phyloP scores from a whole-genome alignment of 805 yeast genomes.

The Teunomyces lycoperdinae region DNA sequence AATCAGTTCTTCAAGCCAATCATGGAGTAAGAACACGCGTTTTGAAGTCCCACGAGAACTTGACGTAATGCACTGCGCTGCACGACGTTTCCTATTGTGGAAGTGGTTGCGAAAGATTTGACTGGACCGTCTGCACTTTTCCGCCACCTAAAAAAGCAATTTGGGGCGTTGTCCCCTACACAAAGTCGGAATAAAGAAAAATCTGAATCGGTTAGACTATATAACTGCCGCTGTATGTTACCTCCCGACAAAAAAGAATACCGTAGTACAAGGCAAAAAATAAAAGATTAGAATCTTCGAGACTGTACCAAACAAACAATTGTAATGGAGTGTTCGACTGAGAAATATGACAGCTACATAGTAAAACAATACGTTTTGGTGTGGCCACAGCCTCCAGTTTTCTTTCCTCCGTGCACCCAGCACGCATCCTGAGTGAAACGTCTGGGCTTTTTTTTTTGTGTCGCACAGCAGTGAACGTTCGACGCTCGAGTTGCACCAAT shows the following conservation, averaged over 20 bases:
- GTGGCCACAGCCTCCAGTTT: neutral
- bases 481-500: neutral
- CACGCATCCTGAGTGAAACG: neutral
- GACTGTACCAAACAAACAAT: neutral
- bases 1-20: no score
- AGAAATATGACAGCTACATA: neutral
- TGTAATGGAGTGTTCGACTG: neutral
- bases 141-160: neutral
- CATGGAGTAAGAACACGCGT: no score
- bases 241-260: neutral
- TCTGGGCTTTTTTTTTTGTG: neutral
- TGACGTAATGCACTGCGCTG: neutral
- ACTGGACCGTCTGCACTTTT: neutral
- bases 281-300: neutral
- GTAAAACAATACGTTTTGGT: neutral
- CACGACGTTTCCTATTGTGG: neutral
- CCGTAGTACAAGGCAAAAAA: neutral
- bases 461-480: neutral
- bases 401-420: neutral
- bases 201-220: neutral
- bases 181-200: constrained; percentile 1
- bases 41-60: neutral
- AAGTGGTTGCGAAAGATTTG: constrained; percentile 2
- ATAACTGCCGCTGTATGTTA: neutral
- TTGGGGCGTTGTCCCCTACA: constrained; percentile 1